Evolutionary conservation across 768 basidiomycete species (phyloP), one percentile per base, ranked within the genome.

Genomic region (Termitomyces sp.): DNA sequence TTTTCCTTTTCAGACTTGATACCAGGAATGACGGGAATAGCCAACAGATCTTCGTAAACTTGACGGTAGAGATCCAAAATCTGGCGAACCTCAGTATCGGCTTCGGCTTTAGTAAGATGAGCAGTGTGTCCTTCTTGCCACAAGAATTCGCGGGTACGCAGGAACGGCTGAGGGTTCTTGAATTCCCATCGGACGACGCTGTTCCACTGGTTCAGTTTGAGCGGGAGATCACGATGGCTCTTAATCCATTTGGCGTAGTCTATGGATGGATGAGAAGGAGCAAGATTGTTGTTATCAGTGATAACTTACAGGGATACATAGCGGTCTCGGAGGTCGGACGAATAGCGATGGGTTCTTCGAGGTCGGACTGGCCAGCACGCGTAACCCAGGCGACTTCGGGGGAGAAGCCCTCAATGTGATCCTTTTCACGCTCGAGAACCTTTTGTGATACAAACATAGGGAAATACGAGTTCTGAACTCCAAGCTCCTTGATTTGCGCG

Each of bases 341-440:
- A 67, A 99, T 97, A 47, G 96, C 96, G 62, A 99, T 93, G 40
- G 92, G 95, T 68, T 98, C 96, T 68, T 98, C 94, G 24, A 99
- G 82, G 33, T 98, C 96, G 20, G 92, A 93, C 61, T 82, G 83
- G 48, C 97, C 97, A 54, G 96, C 96, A 73, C 84, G 81, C 26
- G 97, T 99, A 56, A 99, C 97, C 97, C 97, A 99, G n/a, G 97
- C 97, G 35, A 99, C 97, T 73, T 99, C 97, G 3, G 97, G 95
- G 57, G 96, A 96, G 76, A 99, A 99, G 2, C 97, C 97, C 71
- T 98, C 97, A 58, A 99, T 93, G 70, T 99, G 97, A 66, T 98
- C 87, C 76, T 98, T 98, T 73, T 99, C 97, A 54, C 91, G 83
- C 72, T 99, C 95, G 56, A 99, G 82, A 26, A 95, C 91, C 56